phyloP scores from a whole-genome alignment of 1,284 basidiomycete species.

The Cryptococcus deneoformans region DNA sequence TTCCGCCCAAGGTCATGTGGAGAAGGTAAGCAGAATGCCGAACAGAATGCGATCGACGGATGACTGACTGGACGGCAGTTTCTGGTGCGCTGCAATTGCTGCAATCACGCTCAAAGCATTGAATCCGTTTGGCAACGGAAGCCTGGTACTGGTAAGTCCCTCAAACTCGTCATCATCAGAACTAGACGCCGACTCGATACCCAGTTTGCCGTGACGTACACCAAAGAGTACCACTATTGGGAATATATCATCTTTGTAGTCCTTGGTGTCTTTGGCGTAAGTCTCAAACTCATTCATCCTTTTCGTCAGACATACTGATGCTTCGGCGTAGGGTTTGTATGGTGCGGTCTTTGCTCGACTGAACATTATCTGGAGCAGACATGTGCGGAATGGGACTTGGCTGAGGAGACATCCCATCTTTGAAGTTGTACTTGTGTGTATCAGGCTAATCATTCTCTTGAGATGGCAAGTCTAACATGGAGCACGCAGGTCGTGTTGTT shows the following conservation, averaged over 20 bases:
- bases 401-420: conserved; percentile 72
- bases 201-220: conserved; percentile 46
- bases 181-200: too few species aligned
- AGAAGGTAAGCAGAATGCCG: conserved; percentile 59
- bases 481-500: conserved; percentile 64
- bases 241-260: conserved; percentile 68
- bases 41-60: not conserved
- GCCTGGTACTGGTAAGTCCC: conserved; percentile 46
- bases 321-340: conserved; percentile 64
- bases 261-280: conserved; percentile 75
- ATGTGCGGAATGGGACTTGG: conserved; percentile 78
- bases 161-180: not conserved
- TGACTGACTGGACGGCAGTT: conserved; percentile 50
- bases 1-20: conserved; percentile 93
- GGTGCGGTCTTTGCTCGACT: conserved; percentile 85
- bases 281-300: conserved; percentile 44
- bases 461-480: not conserved
- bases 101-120: conserved; percentile 82
- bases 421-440: conserved; percentile 76
- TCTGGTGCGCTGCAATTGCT: conserved; percentile 94
- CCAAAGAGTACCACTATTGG: conserved; percentile 49
- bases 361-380: conserved; percentile 82
- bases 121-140: conserved; percentile 76
- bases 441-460: conserved; percentile 2
- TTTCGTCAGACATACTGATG: conserved; percentile 29